Evolutionary conservation across 208 protist species (phyloP), one percentile per base, ranked within the genome.

Genomic region (Phytomonas sp.): DNA sequence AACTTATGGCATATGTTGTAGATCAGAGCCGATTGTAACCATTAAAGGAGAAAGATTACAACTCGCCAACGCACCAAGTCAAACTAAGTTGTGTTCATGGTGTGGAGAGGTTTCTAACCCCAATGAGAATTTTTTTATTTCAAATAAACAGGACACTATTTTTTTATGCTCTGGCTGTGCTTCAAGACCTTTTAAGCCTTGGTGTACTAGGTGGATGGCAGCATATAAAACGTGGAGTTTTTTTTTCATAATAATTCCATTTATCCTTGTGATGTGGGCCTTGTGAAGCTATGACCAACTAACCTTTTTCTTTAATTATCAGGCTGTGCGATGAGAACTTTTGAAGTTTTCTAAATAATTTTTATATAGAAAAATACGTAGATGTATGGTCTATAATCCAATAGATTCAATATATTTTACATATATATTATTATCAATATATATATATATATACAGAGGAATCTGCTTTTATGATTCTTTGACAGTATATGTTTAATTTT

Each of bases 1-100:
- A 16, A 77, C 88, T 61, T 95, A 92, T 65, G 87, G 90, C 7
- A 75, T 61, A 49, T 92, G 85, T 70, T 95, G 90, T 40, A 78
- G 74, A 69, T 80, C 69, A 45, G 71, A 80, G 49, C 89, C 89
- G 11, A 69, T 77, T 19, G 40, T 69, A 4, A 49, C 60, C 29
- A 63, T 74, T n/a, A 85, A 80, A 31, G 66, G 76, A 60, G 63
- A 68, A 19, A 61, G 74, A 23, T 37, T 62, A 32, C n/a, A 73
- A 0, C 63, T 59, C 40, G 69, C 62, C 23, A 16, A 10, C 0
- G 16, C n/a, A 30, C 40, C 34, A 29, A 42, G 30, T 10, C 66
- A 61, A 10, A 42, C 36, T 2, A 72, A 62, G 8, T 72, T 70
- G 16, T 81, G 73, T 61, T 71, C 23, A 33, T 32, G 63, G 30